phyloP scores from a whole-genome alignment of 306 rosid genomes.

The Cotoneaster glaucophyllus region DNA sequence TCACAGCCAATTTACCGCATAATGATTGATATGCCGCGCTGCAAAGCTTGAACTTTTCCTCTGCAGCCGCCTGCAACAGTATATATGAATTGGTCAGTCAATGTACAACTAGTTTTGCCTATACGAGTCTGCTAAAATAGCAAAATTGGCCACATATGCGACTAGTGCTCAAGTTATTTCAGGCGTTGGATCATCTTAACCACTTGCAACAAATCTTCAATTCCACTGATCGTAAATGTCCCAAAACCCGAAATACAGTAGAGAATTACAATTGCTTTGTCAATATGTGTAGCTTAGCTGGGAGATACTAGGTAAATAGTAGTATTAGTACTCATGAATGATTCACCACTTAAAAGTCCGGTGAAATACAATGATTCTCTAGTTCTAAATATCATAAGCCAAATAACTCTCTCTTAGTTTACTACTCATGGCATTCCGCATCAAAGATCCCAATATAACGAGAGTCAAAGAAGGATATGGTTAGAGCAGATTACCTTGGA shows the following conservation, averaged over 20 bases:
- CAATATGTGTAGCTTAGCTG: neutral
- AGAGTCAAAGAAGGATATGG: neutral
- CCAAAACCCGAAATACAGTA: neutral
- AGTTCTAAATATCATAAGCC: neutral
- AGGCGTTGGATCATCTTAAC: neutral
- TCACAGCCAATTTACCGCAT: slow-evolving; percentile 51
- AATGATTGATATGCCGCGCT: slow-evolving; percentile 72
- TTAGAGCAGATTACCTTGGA: slow-evolving; percentile 49
- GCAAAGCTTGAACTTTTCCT: slow-evolving; percentile 83
- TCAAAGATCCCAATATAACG: neutral
- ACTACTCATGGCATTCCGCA: neutral
- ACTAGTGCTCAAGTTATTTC: neutral
- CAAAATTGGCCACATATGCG: neutral
- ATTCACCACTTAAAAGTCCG: neutral
- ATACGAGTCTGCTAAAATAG: neutral
- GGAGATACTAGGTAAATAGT: neutral
- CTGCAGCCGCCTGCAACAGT: slow-evolving; percentile 49
- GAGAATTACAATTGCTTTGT: neutral
- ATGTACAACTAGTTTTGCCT: neutral
- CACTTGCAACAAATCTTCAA: neutral
- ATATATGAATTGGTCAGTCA: neutral
- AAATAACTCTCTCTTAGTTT: neutral
- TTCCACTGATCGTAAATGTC: neutral
- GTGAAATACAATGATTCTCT: neutral
- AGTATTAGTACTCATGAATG: neutral